phyloP scores from a whole-genome alignment of 2,329 filamentous ascomycete species.

The Trichophyton benhamiae region DNA sequence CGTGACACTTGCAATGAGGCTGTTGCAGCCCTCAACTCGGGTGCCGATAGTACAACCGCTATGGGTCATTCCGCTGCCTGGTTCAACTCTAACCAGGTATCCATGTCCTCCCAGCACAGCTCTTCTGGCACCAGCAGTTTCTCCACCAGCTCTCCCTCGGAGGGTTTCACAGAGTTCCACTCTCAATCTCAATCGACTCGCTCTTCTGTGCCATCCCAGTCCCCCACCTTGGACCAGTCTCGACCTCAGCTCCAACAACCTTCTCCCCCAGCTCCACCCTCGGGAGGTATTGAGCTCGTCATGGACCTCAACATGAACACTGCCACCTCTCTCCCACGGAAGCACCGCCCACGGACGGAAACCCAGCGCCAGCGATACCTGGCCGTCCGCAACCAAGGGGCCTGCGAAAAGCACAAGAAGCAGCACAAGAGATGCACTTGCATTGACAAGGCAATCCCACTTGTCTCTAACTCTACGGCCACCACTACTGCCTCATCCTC shows the following conservation, averaged over 20 bases:
- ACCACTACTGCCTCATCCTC: neutral
- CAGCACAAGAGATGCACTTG: slow-evolving; percentile 35
- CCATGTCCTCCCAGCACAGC: slow-evolving; percentile 9
- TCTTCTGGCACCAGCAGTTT: slow-evolving; percentile 13
- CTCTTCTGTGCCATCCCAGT: neutral
- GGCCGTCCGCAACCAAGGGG: slow-evolving; percentile 32
- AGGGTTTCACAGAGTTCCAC: neutral
- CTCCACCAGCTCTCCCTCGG: slow-evolving; percentile 11
- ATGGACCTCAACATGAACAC: slow-evolving; percentile 35
- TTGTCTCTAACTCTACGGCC: too few relatives aligned
- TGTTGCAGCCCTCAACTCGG: slow-evolving; percentile 8
- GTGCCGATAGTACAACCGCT: neutral
- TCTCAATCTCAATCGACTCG: slow-evolving; percentile 3
- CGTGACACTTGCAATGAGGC: slow-evolving; percentile 20
- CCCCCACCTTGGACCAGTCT: neutral
- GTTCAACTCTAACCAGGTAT: slow-evolving; percentile 5
- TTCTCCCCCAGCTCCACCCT: slow-evolving; percentile 6
- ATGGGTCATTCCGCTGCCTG: neutral
- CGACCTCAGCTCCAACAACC: neutral
- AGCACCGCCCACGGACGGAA: slow-evolving; percentile 31
- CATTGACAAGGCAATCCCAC: slow-evolving; percentile 15
- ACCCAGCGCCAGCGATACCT: slow-evolving; percentile 34
- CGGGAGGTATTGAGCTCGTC: slow-evolving; percentile 27
- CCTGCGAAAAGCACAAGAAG: slow-evolving; percentile 33
- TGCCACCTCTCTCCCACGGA: slow-evolving; percentile 30